Percentiles rank a stretch among this genome's conserved stretches.
These are phyloP conservation scores for Blastobotrys elegans DNA, from an alignment of 1,139 yeast species.

Conservation along the genomic window DNA sequence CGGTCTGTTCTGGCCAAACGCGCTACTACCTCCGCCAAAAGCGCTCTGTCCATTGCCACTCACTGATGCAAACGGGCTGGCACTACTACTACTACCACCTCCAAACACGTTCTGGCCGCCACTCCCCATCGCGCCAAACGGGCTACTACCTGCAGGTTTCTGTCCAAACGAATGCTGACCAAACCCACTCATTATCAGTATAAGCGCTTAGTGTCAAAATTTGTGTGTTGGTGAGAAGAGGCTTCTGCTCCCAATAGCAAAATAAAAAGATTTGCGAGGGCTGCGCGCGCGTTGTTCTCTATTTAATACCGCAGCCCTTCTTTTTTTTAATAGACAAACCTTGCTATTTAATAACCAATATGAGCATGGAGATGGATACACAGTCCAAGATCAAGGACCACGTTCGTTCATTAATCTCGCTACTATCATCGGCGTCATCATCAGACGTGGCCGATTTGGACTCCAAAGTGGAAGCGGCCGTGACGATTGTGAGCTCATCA, in stretches of 20 bases:
- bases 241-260: no score
- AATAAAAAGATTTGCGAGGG: no score
- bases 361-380: no score
- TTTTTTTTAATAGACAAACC: no score
- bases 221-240: no score
- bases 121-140: conserved; percentile 14
- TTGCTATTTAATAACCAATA: no score
- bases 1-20: conserved; percentile 5
- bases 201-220: no score
- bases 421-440: neutral
- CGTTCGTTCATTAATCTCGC: no score
- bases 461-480: neutral
- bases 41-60: neutral
- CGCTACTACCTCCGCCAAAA: conserved; percentile 12
- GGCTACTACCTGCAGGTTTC: conserved; percentile 19
- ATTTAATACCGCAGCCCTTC: no score
- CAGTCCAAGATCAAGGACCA: neutral
- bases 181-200: conserved; percentile 50
- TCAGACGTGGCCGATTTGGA: no score
- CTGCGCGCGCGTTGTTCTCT: no score
- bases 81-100: conserved; percentile 9
- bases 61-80: neutral
- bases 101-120: conserved; percentile 9
- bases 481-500: neutral
- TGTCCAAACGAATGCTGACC: conserved; percentile 38